Percentiles rank a stretch among this genome's conserved stretches.
Conservation (phyloP, 2,329 filamentous ascomycete species). For the Hypocrella siamensis region DNA sequence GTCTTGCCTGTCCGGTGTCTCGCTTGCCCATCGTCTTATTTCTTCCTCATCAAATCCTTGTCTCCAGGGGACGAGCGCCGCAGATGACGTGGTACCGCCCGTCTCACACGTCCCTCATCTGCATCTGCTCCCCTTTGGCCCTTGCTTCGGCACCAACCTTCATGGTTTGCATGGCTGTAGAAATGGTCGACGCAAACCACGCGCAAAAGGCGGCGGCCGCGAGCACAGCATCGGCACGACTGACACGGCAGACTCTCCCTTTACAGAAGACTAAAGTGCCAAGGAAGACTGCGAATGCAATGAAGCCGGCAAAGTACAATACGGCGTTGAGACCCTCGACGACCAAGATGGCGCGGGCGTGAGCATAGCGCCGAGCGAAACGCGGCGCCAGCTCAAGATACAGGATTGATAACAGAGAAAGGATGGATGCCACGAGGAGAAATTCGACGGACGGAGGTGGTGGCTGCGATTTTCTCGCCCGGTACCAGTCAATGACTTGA, state of each 20-base stretch:
- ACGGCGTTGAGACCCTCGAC: constrained; percentile 36
- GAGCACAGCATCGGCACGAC: constrained; percentile 37
- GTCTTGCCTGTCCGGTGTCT: no score
- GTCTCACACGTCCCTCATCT: constrained; percentile 26
- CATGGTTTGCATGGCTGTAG: constrained; percentile 32
- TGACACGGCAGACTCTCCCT: constrained; percentile 39
- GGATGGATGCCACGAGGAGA: constrained; percentile 36
- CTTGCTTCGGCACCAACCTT: constrained; percentile 19
- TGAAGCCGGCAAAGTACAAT: constrained; percentile 44
- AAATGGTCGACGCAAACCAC: constrained; percentile 33
- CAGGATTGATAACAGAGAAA: constrained; percentile 36
- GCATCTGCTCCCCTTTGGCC: constrained; percentile 16
- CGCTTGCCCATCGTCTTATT: no score
- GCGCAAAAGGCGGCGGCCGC: constrained; percentile 35
- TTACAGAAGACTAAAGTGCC: constrained; percentile 38
- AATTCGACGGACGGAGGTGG: constrained; percentile 44
- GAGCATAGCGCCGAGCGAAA: constrained; percentile 26
- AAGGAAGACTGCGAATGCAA: constrained; percentile 42
- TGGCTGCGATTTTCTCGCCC: constrained; percentile 33
- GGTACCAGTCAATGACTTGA: constrained; percentile 49
- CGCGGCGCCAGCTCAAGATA: constrained; percentile 36
- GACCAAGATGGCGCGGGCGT: constrained; percentile 31
- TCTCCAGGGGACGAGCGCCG: no score
- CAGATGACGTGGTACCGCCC: no score
- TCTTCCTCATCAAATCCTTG: no score